phyloP scores from a whole-genome alignment of 768 basidiomycete species.

The Tricholoma flavovirens region DNA sequence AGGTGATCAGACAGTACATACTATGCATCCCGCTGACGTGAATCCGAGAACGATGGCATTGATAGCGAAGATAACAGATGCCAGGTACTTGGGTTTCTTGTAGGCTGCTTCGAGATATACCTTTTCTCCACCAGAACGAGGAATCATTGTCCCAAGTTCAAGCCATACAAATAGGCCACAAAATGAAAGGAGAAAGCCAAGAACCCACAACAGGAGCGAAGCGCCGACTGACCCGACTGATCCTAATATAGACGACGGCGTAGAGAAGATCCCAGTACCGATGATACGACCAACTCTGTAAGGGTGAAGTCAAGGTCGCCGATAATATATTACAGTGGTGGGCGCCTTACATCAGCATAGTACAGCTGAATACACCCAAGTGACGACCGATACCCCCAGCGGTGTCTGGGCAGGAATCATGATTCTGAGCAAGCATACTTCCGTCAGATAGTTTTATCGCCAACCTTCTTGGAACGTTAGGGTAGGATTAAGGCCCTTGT shows the following conservation, averaged over 20 bases:
- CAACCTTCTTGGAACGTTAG: background rate
- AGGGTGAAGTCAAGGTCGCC: background rate
- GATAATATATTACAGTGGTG: background rate
- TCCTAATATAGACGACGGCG: background rate
- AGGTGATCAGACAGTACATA: background rate
- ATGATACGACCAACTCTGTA: conserved; percentile 14
- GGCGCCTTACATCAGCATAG: conserved; percentile 39
- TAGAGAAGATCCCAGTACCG: background rate
- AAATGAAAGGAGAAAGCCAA: conserved; percentile 52
- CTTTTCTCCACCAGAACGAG: conserved; percentile 66
- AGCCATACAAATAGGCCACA: conserved; percentile 61
- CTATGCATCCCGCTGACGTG: background rate
- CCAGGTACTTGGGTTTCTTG: conserved; percentile 48
- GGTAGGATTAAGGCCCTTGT: background rate
- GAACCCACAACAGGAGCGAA: conserved; percentile 37
- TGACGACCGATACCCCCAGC: conserved; percentile 56
- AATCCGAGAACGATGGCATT: conserved; percentile 45
- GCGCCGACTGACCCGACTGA: background rate
- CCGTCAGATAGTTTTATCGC: background rate
- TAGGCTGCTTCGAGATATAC: conserved; percentile 64
- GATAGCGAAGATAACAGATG: conserved; percentile 49
- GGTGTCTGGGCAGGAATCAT: conserved; percentile 11
- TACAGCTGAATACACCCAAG: conserved; percentile 51
- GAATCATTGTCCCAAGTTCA: conserved; percentile 60
- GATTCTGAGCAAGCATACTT: background rate